These are phyloP conservation scores for Quercus lobata DNA, from an alignment of 331 rosid species.

Conservation along the genomic window DNA sequence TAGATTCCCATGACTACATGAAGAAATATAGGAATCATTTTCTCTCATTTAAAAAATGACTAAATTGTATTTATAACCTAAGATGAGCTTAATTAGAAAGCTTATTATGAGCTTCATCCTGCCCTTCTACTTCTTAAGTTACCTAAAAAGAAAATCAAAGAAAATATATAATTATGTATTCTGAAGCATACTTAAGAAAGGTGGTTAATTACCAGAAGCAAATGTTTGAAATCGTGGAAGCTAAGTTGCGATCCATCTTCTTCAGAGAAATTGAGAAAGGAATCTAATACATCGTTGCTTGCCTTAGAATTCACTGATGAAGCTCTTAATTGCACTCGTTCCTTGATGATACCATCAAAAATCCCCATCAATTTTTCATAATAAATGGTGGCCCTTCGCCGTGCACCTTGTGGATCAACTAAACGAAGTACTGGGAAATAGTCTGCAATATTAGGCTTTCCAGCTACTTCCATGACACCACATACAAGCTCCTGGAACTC, in stretches of 20 bases:
- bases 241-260: background rate
- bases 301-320: background rate
- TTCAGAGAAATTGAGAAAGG: background rate
- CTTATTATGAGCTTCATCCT: no score
- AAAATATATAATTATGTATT: background rate
- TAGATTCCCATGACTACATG: no score
- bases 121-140: no score
- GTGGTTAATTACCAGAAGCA: background rate
- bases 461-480: background rate
- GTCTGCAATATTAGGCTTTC: background rate
- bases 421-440: slow-evolving; percentile 2
- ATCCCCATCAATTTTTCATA: background rate
- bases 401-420: background rate
- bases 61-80: no score
- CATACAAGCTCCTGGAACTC: background rate
- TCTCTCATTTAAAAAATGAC: no score
- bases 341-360: background rate
- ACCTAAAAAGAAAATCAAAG: background rate
- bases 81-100: no score
- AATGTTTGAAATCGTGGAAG: background rate
- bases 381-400: background rate
- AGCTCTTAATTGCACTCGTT: background rate
- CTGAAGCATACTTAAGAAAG: background rate
- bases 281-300: background rate
- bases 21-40: no score